Conservation (phyloP, 352 stramenopile genomes). For the Globisporangium cylindrosporum region DNA sequence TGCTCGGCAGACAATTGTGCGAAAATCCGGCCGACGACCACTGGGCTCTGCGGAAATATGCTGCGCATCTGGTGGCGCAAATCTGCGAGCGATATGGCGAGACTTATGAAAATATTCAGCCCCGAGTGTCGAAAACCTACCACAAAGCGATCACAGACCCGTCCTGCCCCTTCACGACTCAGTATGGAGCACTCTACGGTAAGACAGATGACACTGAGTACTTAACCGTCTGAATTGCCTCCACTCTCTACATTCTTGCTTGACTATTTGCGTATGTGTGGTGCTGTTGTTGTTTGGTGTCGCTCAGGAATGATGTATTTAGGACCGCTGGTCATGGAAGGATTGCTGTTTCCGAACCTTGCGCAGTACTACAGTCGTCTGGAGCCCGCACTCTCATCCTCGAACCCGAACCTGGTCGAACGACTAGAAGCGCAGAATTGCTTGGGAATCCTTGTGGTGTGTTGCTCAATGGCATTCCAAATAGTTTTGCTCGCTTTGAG, state of each 20-base stretch:
- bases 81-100: conserved; percentile 86
- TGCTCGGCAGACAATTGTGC: conserved; percentile 89
- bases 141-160: conserved; percentile 84
- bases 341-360: conserved; percentile 89
- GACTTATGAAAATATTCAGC: conserved; percentile 91
- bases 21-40: conserved; percentile 86
- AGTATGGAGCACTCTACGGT: conserved; percentile 92
- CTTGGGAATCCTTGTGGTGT: conserved; percentile 82
- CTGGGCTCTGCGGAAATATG: conserved; percentile 89
- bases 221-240: not conserved
- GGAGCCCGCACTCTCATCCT: conserved; percentile 71
- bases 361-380: conserved; percentile 85
- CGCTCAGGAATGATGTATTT: conserved; percentile 82
- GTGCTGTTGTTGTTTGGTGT: not conserved
- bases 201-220: conserved; percentile 3
- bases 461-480: conserved; percentile 3
- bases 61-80: conserved; percentile 73
- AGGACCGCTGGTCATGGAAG: conserved; percentile 91
- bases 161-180: conserved; percentile 77
- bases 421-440: conserved; percentile 84
- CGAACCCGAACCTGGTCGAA: conserved; percentile 76
- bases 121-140: conserved; percentile 89
- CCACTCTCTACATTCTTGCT: not conserved
- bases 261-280: not conserved
- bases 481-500: not conserved